Evolutionary conservation across 2,329 filamentous ascomycete genomes (phyloP).

Genomic region (Xylariaceae sp.): DNA sequence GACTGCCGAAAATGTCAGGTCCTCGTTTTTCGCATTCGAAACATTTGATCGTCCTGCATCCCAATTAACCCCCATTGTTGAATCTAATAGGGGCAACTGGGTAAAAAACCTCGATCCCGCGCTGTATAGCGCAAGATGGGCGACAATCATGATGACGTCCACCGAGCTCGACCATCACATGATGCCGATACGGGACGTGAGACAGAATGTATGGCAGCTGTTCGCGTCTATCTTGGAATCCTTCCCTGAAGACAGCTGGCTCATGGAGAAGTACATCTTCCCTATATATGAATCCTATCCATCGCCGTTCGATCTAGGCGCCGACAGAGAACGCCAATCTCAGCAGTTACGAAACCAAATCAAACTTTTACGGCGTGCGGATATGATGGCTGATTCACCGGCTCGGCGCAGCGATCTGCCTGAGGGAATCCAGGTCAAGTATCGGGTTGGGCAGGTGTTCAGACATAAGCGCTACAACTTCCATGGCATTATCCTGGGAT

Average conservation of each 20-base stretch:
- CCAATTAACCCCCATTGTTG: constrained; percentile 37
- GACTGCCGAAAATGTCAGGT: constrained; percentile 75
- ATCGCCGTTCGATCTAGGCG: constrained; percentile 30
- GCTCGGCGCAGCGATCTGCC: constrained; percentile 37
- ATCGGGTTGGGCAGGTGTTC: constrained; percentile 78
- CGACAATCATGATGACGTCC: constrained; percentile 55
- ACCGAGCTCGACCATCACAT: constrained; percentile 36
- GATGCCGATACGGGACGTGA: constrained; percentile 48
- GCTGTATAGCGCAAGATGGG: constrained; percentile 72
- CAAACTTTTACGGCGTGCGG: constrained; percentile 42
- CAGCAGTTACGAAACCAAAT: constrained; percentile 38
- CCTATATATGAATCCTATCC: constrained; percentile 54
- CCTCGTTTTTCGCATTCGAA: constrained; percentile 55
- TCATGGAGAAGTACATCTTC: constrained; percentile 64
- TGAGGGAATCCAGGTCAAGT: constrained; percentile 46
- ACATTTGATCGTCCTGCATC: constrained; percentile 37
- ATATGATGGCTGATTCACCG: constrained; percentile 34
- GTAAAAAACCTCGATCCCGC: constrained; percentile 54
- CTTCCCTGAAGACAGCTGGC: constrained; percentile 66
- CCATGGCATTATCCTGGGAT: constrained; percentile 80
- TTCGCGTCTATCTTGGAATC: constrained; percentile 60
- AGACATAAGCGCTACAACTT: constrained; percentile 76
- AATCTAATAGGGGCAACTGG: constrained; percentile 46
- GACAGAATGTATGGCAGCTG: constrained; percentile 61
- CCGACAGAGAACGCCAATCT: constrained; percentile 34